phyloP scores from a whole-genome alignment of 2,329 filamentous ascomycete genomes.

The Ophiocordyceps robertsii region DNA sequence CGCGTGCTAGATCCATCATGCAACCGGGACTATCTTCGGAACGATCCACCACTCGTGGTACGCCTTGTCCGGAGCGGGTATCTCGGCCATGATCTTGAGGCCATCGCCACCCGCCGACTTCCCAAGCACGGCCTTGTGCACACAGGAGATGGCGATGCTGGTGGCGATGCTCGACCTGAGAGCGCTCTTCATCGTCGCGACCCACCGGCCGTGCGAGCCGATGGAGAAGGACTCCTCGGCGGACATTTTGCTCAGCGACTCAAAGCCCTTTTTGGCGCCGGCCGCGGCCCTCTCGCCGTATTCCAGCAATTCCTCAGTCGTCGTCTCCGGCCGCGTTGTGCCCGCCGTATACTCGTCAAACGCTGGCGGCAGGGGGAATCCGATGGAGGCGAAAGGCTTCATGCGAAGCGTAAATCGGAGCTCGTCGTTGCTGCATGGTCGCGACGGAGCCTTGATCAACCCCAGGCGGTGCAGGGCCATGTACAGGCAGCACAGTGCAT shows the following conservation, averaged over 20 bases:
- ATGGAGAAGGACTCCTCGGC: constrained; percentile 39
- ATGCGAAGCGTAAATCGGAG: constrained; percentile 74
- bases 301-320: constrained; percentile 26
- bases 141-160: constrained; percentile 46
- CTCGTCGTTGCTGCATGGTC: constrained; percentile 53
- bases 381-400: constrained; percentile 64
- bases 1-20: background rate
- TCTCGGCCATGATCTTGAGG: constrained; percentile 32
- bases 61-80: constrained; percentile 36
- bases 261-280: constrained; percentile 40
- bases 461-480: constrained; percentile 46
- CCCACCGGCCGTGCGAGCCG: constrained; percentile 49
- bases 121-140: constrained; percentile 41
- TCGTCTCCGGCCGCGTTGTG: constrained; percentile 24
- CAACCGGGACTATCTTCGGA: constrained; percentile 27
- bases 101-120: constrained; percentile 11
- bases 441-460: constrained; percentile 34
- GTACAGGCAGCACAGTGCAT: constrained; percentile 49
- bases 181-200: constrained; percentile 41
- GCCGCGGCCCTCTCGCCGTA: constrained; percentile 31
- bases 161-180: constrained; percentile 60
- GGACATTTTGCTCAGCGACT: constrained; percentile 38
- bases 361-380: constrained; percentile 51
- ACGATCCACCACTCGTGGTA: constrained; percentile 57
- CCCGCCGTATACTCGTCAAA: constrained; percentile 45